Evolutionary conservation across 768 basidiomycete species (phyloP).

Genomic region (Collybia mongolica): DNA sequence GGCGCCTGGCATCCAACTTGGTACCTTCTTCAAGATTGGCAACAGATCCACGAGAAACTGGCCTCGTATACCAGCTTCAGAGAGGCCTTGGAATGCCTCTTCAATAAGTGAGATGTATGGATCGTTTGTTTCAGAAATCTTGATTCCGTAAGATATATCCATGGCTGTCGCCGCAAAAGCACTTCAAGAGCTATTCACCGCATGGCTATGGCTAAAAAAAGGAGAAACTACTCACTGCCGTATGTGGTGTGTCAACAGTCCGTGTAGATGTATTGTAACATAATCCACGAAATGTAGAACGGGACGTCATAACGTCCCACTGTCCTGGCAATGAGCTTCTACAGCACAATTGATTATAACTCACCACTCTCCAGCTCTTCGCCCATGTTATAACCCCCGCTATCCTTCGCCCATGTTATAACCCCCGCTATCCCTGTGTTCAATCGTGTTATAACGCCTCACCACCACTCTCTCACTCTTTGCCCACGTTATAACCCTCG

Average conservation of each 20-base stretch:
- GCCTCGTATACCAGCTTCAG: slow-evolving; percentile 16
- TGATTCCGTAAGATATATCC: slow-evolving; percentile 15
- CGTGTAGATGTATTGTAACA: too few species aligned
- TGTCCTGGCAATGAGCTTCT: not conserved
- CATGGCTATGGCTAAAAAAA: not conserved
- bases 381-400: not conserved
- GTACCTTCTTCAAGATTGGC: slow-evolving; percentile 37
- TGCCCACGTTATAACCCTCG: too few species aligned
- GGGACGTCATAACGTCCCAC: too few species aligned
- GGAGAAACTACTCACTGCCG: slow-evolving; percentile 17
- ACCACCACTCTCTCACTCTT: too few species aligned
- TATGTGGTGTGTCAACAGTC: slow-evolving; percentile 20
- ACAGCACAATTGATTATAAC: too few species aligned
- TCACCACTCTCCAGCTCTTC: not conserved
- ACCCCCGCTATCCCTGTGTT: too few species aligned
- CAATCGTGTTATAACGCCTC: too few species aligned
- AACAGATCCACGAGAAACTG: slow-evolving; percentile 20
- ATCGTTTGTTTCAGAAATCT: slow-evolving; percentile 19
- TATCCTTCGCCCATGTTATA: not conserved
- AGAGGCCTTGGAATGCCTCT: slow-evolving; percentile 18
- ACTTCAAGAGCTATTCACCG: not conserved
- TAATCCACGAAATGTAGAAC: too few species aligned
- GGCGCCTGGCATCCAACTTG: slow-evolving; percentile 48
- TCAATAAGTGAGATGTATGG: slow-evolving; percentile 22
- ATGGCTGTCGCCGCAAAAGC: slow-evolving; percentile 8